Base-by-base conservation (phyloP, 106 monocot genomes). In the Dendrobium chrysotoxum region DNA sequence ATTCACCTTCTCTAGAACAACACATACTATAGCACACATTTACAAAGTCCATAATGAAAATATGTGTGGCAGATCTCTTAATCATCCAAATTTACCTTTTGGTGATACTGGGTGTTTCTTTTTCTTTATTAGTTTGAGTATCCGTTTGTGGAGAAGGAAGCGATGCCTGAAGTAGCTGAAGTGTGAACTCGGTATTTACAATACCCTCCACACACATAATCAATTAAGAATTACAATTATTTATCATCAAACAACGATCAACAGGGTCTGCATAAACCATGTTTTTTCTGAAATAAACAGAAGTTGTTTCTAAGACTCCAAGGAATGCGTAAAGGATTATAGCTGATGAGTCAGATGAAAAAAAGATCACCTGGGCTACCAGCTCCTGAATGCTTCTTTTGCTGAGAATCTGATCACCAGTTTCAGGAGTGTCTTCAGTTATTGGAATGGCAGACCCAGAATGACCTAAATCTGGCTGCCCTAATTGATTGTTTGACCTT, bases 331-430 rank as follows among this genome's bases (percentile, higher is more conserved):
- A 31, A 35, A 71, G 12, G 15, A 28, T 71, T 35, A 50, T 13
- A 72, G 31, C 1, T 46, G 58, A n/a, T n/a, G 21, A 15, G 45
- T 13, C 7, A 47, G 46, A 31, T 23, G 23, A 10, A 47, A 81
- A 0, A 57, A 16, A 20, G 30, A 18, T 82, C 72, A 95, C 95
- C 89, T 95, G 95, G 20, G 79, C 17, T 66, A 95, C 87, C 75
- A 95, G 86, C 71, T 95, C 95, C 67, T 79, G 90, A 53, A 95
- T 91, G 80, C 88, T 91, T 80, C 92, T 90, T 84, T 92, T 95
- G 76, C 87, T 84, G 17, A 95, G 75, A 82, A 93, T 85, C 1
- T 80, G 87, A 88, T 81, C 82, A 72, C 85, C 79, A 70, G 75
- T 74, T 40, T 91, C 95, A 28, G 80, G 68, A 80, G 38, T 74